Evolutionary conservation across 1,139 yeast species (phyloP).

Genomic region (Nakaseomyces nivariensis): DNA sequence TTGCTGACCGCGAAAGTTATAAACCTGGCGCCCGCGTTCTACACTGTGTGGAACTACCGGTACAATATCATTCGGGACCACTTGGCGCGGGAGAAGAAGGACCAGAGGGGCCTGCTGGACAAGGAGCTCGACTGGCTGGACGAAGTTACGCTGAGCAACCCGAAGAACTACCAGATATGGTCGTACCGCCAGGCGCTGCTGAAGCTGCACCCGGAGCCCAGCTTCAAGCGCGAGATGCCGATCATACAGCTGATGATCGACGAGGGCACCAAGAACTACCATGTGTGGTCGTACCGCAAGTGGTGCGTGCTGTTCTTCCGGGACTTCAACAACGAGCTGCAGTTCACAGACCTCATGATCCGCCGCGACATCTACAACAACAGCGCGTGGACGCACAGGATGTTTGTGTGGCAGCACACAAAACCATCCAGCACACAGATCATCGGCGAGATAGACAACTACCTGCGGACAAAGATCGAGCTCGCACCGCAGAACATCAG

Average conservation of each 20-base stretch:
- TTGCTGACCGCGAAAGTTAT: constrained; percentile 56
- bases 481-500: constrained; percentile 74
- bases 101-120: constrained; percentile 17
- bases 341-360: constrained; percentile 42
- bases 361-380: constrained; percentile 69
- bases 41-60: constrained; percentile 82
- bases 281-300: constrained; percentile 87
- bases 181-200: constrained; percentile 66
- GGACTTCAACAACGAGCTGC: constrained; percentile 43
- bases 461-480: constrained; percentile 16
- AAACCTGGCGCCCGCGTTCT: constrained; percentile 73
- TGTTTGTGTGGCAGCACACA: constrained; percentile 36
- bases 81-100: constrained; percentile 23
- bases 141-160: constrained; percentile 58
- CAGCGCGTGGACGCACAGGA: constrained; percentile 90
- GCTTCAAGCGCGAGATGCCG: constrained; percentile 49
- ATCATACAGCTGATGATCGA: constrained; percentile 56
- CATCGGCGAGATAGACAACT: constrained; percentile 6
- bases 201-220: constrained; percentile 32
- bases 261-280: constrained; percentile 83
- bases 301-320: constrained; percentile 60
- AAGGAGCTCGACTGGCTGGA: constrained; percentile 73
- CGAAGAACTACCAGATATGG: constrained; percentile 96
- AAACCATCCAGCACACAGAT: constrained; percentile 2
- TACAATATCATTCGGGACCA: constrained; percentile 38